phyloP scores from a whole-genome alignment of 371 early-diverging fungal species.

The Mortierella sp. region DNA sequence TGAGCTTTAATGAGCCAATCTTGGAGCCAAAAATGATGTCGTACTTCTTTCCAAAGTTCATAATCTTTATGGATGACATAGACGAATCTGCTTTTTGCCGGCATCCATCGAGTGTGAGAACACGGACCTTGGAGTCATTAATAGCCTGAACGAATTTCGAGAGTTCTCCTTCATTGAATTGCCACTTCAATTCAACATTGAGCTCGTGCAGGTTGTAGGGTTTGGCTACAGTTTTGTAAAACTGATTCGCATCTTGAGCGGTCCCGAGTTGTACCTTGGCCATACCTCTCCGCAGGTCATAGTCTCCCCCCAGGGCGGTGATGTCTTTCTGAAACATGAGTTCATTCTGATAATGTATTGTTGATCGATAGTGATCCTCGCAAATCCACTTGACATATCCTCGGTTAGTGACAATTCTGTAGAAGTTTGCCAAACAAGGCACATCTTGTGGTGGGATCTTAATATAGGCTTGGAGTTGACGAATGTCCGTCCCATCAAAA shows the following conservation, averaged over 20 bases:
- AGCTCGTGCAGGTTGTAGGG: constrained; percentile 32
- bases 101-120: constrained; percentile 22
- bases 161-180: constrained; percentile 29
- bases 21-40: constrained; percentile 29
- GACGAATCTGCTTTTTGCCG: constrained; percentile 17
- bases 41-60: constrained; percentile 36
- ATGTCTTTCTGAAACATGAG: constrained; percentile 25
- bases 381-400: constrained; percentile 46
- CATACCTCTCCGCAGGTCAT: constrained; percentile 21
- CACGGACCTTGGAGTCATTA: constrained; percentile 17
- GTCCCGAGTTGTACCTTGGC: constrained; percentile 23
- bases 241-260: constrained; percentile 21
- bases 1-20: constrained; percentile 23
- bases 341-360: constrained; percentile 22
- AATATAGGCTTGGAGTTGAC: constrained; percentile 29
- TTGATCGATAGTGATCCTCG: constrained; percentile 33
- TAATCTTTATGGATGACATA: constrained; percentile 2
- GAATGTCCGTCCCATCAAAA: constrained; percentile 27
- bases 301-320: constrained; percentile 13
- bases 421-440: constrained; percentile 11
- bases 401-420: constrained; percentile 22
- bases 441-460: constrained; percentile 20
- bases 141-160: constrained; percentile 25
- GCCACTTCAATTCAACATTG: constrained; percentile 28
- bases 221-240: constrained; percentile 22